phyloP scores from a whole-genome alignment of 2,329 filamentous ascomycete species.

The Epichloe uncinata region DNA sequence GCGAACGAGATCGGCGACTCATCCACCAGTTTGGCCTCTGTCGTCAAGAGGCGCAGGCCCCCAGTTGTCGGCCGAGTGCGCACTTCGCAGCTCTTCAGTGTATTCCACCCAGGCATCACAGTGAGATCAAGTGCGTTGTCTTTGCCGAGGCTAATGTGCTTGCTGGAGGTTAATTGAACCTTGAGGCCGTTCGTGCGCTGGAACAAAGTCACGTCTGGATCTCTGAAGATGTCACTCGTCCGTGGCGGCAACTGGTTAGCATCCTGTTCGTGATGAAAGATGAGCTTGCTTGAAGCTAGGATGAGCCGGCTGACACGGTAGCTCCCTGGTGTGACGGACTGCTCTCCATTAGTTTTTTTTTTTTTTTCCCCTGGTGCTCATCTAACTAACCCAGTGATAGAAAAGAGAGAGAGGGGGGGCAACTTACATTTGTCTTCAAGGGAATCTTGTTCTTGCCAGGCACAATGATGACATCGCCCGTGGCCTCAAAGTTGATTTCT shows the following conservation, averaged over 20 bases:
- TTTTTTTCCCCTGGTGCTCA: neutral
- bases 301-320: constrained; percentile 65
- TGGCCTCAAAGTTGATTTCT: constrained; percentile 35
- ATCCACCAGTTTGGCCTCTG: constrained; percentile 39
- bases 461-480: constrained; percentile 19
- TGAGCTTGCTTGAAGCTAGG: constrained; percentile 49
- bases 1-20: constrained; percentile 29
- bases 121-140: constrained; percentile 65
- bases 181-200: constrained; percentile 57
- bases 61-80: constrained; percentile 52
- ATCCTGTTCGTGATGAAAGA: constrained; percentile 52
- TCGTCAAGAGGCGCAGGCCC: constrained; percentile 48
- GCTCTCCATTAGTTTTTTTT: constrained; percentile 16
- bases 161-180: constrained; percentile 51
- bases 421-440: constrained; percentile 23
- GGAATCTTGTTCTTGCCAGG: constrained; percentile 34
- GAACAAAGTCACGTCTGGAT: constrained; percentile 57
- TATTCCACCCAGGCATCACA: constrained; percentile 62
- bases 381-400: no score
- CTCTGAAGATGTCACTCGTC: constrained; percentile 38
- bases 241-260: constrained; percentile 32
- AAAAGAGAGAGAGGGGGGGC: no score
- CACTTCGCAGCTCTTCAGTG: constrained; percentile 44
- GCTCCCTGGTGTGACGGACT: constrained; percentile 55
- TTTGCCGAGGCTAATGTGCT: constrained; percentile 64